These are phyloP conservation scores for Epichloe glyceriae DNA, from an alignment of 2,329 filamentous ascomycete genomes.

Conservation along the genomic window DNA sequence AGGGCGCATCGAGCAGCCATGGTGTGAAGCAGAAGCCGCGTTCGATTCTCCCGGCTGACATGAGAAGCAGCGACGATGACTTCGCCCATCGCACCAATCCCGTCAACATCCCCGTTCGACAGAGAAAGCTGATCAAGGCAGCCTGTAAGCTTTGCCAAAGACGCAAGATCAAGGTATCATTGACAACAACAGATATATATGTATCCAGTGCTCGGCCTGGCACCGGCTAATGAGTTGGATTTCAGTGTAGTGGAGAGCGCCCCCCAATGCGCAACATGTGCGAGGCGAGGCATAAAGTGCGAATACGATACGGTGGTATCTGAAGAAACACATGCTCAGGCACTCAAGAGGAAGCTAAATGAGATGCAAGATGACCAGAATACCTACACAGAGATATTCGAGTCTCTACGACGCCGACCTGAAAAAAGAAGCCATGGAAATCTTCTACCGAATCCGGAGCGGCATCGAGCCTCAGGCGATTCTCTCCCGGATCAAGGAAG, in stretches of 20 bases:
- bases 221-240: too few relatives aligned
- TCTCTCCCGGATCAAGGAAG: slow-evolving; percentile 21
- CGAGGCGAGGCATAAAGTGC: slow-evolving; percentile 7
- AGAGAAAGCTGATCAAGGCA: too few relatives aligned
- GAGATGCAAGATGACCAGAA: background rate
- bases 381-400: slow-evolving; percentile 10
- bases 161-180: too few relatives aligned
- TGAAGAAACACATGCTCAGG: slow-evolving; percentile 12
- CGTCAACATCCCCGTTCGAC: too few relatives aligned
- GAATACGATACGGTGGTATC: slow-evolving; percentile 8
- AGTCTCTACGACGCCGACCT: slow-evolving; percentile 8
- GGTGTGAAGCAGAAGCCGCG: too few relatives aligned
- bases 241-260: slow-evolving; percentile 15
- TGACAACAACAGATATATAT: too few relatives aligned
- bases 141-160: too few relatives aligned
- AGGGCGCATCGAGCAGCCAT: too few relatives aligned
- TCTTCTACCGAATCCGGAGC: slow-evolving; percentile 22
- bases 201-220: too few relatives aligned
- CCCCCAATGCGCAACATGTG: slow-evolving; percentile 15
- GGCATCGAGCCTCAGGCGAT: slow-evolving; percentile 19
- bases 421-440: slow-evolving; percentile 18
- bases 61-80: too few relatives aligned
- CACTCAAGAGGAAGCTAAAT: slow-evolving; percentile 6
- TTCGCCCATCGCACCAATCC: too few relatives aligned
- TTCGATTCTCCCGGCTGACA: too few relatives aligned